Evolutionary conservation across 192 early-diverging fungal genomes (phyloP), one percentile per base, ranked within the genome.

Genomic region (Backusella liffmaniae): DNA sequence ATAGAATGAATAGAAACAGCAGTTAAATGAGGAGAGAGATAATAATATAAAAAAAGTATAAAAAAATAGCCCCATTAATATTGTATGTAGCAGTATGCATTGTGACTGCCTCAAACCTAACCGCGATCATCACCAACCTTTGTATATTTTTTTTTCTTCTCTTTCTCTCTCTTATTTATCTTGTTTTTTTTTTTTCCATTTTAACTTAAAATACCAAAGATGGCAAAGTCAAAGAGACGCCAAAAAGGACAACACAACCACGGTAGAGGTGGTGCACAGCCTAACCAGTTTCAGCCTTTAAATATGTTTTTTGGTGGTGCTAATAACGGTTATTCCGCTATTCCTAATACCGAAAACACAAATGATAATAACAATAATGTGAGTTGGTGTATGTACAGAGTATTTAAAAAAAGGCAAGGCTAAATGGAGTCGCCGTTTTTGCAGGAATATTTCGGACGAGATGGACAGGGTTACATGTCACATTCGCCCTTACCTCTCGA

Each of bases 201-300:
- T 49, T 6, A 23, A 71, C 15, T 16, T 41, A 26, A 49, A 2
- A 44, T 29, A 70, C 15, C 5, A 23, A 49, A 71, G 26, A 70
- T 70, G 69, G 70, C 39, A 71, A 71, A 46, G 16, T 71, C 70
- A 71, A 71, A 71, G 42, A 71, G 29, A 46, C 70, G 70, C 26
- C 56, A 62, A 62, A 62, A 16, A 71, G n/a, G 41, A 26, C n/a
- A 46, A 29, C 6, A 71, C 18, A 18, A 4, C 35, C 12, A 37
- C n/a, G 9, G 66, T 5, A 67, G 32, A 67, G 35, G 30, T 35
- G 36, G 37, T 37, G n/a, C 15, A 18, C 35, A 37, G n/a, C 1
- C 35, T 69, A 69, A 21, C 39, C 41, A 71, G 42, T 49, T 30
- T 44, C 41, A 69, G 35, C 36, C 70, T 8, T 49, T 71, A 32